Base-by-base conservation (phyloP, 352 stramenopile genomes). In the Pythium phragmiticola region DNA sequence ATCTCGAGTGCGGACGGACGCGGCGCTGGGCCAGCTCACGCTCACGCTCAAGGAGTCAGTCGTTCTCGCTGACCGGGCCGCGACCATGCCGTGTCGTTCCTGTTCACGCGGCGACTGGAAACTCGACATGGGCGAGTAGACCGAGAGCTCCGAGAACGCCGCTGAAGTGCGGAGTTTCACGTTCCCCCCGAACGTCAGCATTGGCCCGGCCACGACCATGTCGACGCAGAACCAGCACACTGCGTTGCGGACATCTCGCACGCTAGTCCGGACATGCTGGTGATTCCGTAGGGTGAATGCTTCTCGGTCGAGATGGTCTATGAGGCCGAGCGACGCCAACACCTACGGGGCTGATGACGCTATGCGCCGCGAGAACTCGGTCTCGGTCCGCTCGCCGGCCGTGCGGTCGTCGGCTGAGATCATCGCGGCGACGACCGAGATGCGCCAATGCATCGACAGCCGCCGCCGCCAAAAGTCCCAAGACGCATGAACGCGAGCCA, bases 191-290 rank as follows among this genome's bases (percentile, higher is more conserved):
- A 90, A 95, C 49, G 86, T 84, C 17, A 89, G 77, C 26, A 95
- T 95, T 63, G 86, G 86, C 2, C 86, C 86, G 33, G 82, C 86
- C 23, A 78, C 84, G 33, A 95, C 86, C n/a, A 91, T 93, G 84
- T 86, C 77, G 36, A 92, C 82, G 16, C 90, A 77, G 21, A 91
- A 81, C 28, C 80, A 92, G 52, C 81, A 92, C 41, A 68, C 91
- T 4, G 66, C 61, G 30, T 88, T 60, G 43, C 61, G 4, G 71
- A 86, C 12, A 42, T 64, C 9, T 64, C 63, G 3, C 63, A 76
- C 46, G 66, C 69, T 6, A 75, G 77, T 39, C 68, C 57, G 8
- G 78, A 87, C 12, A 77, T 72, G 46, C 74, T 92, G 33, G 71
- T 89, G 13, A 70, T 93, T 34, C 86, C 86, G 13, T 95, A 95